A percentile compares a stretch with the other conserved stretches of the same genome.
Conservation (phyloP, 441 rosid species). For the Gossypium schwendimanii region DNA sequence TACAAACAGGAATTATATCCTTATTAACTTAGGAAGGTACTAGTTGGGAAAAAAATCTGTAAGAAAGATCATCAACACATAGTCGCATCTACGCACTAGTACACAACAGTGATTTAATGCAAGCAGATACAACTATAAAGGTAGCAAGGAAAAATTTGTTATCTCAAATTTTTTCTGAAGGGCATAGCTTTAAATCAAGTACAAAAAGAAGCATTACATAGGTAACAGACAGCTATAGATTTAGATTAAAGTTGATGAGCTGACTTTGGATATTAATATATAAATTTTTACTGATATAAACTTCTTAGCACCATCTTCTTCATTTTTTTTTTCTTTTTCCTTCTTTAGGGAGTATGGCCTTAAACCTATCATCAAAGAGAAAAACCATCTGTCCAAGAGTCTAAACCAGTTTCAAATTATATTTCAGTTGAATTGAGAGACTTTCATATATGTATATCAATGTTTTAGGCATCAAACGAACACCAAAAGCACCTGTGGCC, state of each 20-base stretch:
- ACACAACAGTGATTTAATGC: not conserved
- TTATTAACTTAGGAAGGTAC: not conserved
- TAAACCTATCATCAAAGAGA: not conserved
- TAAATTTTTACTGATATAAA: not conserved
- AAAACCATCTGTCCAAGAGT: not conserved
- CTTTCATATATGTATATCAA: not conserved
- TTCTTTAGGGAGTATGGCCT: not conserved
- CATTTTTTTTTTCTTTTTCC: no score
- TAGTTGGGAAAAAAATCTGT: not conserved
- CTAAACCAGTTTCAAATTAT: not conserved
- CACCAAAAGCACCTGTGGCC: slow-evolving; percentile 63
- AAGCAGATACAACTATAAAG: not conserved
- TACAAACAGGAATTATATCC: not conserved
- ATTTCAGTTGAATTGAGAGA: not conserved
- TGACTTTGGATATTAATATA: not conserved
- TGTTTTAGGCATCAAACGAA: not conserved
- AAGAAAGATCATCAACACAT: not conserved
- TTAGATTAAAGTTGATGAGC: not conserved
- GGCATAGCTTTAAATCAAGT: not conserved
- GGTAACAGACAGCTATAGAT: not conserved
- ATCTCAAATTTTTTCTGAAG: no score
- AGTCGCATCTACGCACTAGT: not conserved
- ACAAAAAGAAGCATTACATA: not conserved
- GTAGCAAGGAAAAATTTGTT: not conserved
- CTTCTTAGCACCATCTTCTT: not conserved